Percentiles rank a stretch among this genome's conserved stretches.
phyloP scores from a whole-genome alignment of 306 rosid genomes.

The Quercus agrifolia region DNA sequence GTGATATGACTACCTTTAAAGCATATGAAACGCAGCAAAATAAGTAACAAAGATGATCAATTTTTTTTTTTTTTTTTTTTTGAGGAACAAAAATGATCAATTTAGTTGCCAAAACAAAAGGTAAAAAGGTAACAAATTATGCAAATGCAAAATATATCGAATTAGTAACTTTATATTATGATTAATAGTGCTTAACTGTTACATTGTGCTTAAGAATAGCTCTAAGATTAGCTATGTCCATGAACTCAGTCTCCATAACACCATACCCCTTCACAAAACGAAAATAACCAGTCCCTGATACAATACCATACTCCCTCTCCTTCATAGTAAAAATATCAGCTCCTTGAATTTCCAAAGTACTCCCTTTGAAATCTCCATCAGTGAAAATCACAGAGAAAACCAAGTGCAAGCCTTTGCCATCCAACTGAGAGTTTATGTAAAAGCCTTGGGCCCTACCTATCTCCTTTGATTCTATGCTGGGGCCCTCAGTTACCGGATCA shows the following conservation, averaged over 20 bases:
- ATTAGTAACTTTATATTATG: too few relatives aligned
- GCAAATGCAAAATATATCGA: background rate
- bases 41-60: too few relatives aligned
- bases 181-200: slow-evolving; percentile 41
- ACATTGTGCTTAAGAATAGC: slow-evolving; percentile 53
- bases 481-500: slow-evolving; percentile 51
- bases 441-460: slow-evolving; percentile 64
- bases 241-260: slow-evolving; percentile 50
- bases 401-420: slow-evolving; percentile 47
- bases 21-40: too few relatives aligned
- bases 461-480: slow-evolving; percentile 29
- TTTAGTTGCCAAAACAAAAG: too few relatives aligned
- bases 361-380: slow-evolving; percentile 46
- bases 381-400: slow-evolving; percentile 55
- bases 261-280: slow-evolving; percentile 60
- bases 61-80: too few relatives aligned
- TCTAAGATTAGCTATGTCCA: slow-evolving; percentile 45
- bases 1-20: too few relatives aligned
- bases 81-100: too few relatives aligned
- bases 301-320: slow-evolving; percentile 46
- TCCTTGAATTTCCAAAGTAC: slow-evolving; percentile 62
- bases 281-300: slow-evolving; percentile 64
- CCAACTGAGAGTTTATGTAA: slow-evolving; percentile 51
- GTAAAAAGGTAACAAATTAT: too few relatives aligned
- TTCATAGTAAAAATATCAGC: slow-evolving; percentile 35